Conservation (phyloP, 2,329 filamentous ascomycete species). For the Colletotrichum viniferum region DNA sequence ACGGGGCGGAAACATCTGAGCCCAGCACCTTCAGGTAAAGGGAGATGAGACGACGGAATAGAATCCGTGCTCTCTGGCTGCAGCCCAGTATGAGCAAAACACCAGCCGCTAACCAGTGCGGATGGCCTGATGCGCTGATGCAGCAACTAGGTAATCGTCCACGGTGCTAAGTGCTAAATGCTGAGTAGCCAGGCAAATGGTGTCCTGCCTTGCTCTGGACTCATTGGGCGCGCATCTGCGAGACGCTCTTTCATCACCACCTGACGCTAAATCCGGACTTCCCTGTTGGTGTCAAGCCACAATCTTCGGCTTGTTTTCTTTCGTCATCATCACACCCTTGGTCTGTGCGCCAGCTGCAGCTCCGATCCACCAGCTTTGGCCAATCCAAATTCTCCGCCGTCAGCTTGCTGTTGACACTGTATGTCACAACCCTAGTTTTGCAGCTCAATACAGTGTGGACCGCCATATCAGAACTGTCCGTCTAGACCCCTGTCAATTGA, state of each 20-base stretch:
- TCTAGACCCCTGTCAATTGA: conserved; percentile 7
- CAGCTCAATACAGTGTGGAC: neutral
- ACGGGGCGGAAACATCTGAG: neutral
- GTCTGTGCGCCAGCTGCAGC: conserved; percentile 14
- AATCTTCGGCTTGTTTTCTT: conserved; percentile 1
- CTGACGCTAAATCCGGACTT: conserved; percentile 16
- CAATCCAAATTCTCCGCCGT: neutral
- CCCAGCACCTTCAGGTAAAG: neutral
- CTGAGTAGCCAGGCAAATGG: neutral
- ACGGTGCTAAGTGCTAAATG: neutral
- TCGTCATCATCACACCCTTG: conserved; percentile 8
- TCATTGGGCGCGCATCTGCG: neutral
- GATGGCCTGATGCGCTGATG: neutral
- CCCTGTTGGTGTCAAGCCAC: conserved; percentile 10
- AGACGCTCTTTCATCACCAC: conserved; percentile 11
- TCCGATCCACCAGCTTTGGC: neutral
- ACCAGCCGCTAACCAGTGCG: neutral
- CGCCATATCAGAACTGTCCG: rapidly evolving
- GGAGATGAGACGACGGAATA: conserved; percentile 17
- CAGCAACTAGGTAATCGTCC: neutral
- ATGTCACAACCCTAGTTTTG: rapidly evolving
- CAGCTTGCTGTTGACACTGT: neutral
- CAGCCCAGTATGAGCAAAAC: neutral
- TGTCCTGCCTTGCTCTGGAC: neutral
- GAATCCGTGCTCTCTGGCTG: conserved; percentile 1